These are phyloP conservation scores for Solanum sejunctum DNA, from an alignment of 257 asterid species.

Conservation along the genomic window DNA sequence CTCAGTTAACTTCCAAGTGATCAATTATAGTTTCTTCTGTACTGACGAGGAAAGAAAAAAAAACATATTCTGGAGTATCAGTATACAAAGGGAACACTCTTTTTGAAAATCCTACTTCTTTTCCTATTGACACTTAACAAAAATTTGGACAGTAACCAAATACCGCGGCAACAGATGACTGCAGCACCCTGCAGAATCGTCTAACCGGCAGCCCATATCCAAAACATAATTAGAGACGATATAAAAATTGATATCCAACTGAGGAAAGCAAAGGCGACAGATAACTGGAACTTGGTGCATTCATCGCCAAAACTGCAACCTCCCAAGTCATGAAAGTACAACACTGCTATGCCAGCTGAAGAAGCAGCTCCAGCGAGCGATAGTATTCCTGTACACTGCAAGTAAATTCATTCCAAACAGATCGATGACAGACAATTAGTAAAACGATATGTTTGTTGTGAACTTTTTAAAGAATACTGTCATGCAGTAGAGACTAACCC, in stretches of 20 bases:
- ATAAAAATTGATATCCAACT: constrained; percentile 32
- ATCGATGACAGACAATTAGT: neutral
- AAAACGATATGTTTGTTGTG: neutral
- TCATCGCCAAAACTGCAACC: constrained; percentile 30
- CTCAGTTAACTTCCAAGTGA: neutral
- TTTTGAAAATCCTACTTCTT: neutral
- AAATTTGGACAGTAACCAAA: neutral
- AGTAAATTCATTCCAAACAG: neutral
- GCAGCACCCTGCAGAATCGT: neutral
- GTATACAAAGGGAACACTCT: neutral
- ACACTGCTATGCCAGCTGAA: constrained; percentile 37
- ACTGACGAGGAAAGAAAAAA: neutral
- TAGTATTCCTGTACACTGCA: constrained; percentile 35
- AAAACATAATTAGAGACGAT: constrained; percentile 37
- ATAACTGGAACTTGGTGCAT: constrained; percentile 35
- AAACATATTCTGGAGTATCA: neutral
- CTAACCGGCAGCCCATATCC: constrained; percentile 47
- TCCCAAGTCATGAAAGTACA: constrained; percentile 34
- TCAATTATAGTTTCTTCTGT: neutral
- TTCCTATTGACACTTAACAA: neutral
- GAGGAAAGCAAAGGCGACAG: constrained; percentile 36
- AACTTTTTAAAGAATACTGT: neutral
- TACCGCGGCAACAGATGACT: neutral
- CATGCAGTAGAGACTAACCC: constrained; percentile 25
- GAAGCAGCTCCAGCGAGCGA: constrained; percentile 50